Conservation (phyloP, 192 early-diverging fungal species). For the Coemansia sp. region DNA sequence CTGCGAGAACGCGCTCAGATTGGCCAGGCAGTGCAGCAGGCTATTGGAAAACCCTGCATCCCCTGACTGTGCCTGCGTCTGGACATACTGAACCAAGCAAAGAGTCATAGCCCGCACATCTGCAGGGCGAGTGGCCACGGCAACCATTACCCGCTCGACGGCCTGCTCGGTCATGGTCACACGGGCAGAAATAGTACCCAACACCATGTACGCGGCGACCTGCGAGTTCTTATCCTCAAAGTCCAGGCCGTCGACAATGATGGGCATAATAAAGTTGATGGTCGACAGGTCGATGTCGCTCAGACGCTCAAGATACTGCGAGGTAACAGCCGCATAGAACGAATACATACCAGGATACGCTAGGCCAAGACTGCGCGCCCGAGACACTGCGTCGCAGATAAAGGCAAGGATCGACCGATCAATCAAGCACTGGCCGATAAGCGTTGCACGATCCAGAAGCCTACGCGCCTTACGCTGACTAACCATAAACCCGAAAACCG, state of each 20-base stretch:
- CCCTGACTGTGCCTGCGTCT: conserved; percentile 26
- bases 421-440: conserved; percentile 66
- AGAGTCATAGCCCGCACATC: conserved; percentile 31
- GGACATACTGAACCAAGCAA: conserved; percentile 36
- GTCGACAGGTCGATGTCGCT: conserved; percentile 13
- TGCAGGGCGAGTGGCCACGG: conserved; percentile 18
- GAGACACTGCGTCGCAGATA: conserved; percentile 63
- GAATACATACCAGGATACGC: conserved; percentile 39
- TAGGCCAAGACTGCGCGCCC: conserved; percentile 22
- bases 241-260: conserved; percentile 29
- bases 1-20: conserved; percentile 6
- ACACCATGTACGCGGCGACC: conserved; percentile 41
- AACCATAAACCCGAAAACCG: conserved; percentile 37
- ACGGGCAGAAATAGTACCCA: conserved; percentile 31
- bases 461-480: conserved; percentile 46
- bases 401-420: conserved; percentile 74
- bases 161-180: conserved; percentile 25
- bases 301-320: conserved; percentile 38
- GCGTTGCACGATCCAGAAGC: conserved; percentile 63
- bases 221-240: conserved; percentile 23
- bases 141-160: conserved; percentile 26
- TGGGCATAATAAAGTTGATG: conserved; percentile 43
- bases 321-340: conserved; percentile 37
- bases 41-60: conserved; percentile 1
- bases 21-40: conserved; percentile 8